phyloP scores from a whole-genome alignment of 805 yeast species.

The Suhomyces faveliae region DNA sequence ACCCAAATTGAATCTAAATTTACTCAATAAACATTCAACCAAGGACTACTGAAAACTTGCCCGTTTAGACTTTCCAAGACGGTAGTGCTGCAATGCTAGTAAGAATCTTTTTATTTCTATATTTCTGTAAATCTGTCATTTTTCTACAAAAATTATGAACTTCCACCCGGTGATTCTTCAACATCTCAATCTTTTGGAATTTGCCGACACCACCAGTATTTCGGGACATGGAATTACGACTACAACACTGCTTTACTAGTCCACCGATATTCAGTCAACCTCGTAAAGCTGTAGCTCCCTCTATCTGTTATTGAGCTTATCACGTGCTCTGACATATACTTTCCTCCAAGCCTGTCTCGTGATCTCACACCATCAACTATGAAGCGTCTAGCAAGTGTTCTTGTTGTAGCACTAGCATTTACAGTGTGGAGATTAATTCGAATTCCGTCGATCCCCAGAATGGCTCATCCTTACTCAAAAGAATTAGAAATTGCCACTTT shows the following conservation, averaged over 20 bases:
- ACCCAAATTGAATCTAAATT: neutral
- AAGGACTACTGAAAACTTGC: too few relatives aligned
- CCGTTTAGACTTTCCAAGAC: neutral
- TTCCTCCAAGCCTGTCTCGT: neutral
- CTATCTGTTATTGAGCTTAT: neutral
- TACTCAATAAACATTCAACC: neutral
- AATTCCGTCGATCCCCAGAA: neutral
- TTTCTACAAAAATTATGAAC: too few relatives aligned
- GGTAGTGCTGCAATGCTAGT: too few relatives aligned
- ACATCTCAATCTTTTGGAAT: too few relatives aligned
- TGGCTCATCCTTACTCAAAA: slow-evolving; percentile 44
- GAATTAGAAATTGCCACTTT: slow-evolving; percentile 81
- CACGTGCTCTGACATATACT: neutral
- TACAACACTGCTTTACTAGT: too few relatives aligned
- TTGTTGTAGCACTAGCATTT: neutral
- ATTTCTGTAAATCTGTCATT: too few relatives aligned
- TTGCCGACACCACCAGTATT: too few relatives aligned
- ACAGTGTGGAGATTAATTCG: neutral
- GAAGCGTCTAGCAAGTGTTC: neutral
- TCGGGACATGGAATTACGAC: too few relatives aligned
- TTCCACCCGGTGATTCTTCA: too few relatives aligned
- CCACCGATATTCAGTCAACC: too few relatives aligned
- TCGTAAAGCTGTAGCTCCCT: too few relatives aligned
- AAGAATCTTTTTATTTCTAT: too few relatives aligned
- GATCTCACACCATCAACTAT: slow-evolving; percentile 1